Conservation (phyloP, 805 yeast genomes). For the Pichia scutulata region DNA sequence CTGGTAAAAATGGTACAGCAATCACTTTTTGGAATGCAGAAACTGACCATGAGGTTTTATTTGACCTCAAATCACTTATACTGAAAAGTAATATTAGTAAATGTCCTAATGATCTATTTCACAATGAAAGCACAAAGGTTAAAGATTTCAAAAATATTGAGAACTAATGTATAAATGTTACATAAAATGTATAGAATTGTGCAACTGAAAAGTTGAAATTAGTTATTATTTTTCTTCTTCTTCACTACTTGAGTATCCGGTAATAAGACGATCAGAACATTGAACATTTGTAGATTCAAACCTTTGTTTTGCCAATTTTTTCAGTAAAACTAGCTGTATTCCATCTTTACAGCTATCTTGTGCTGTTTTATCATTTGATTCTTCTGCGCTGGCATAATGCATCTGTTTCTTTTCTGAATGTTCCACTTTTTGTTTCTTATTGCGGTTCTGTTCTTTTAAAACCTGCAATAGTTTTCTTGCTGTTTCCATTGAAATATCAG, state of each 20-base stretch:
- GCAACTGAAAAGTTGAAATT: not conserved
- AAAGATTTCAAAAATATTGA: slow-evolving; percentile 5
- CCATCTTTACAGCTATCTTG: not conserved
- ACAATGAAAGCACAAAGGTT: slow-evolving; percentile 4
- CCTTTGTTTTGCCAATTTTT: not conserved
- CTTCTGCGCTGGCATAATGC: not conserved
- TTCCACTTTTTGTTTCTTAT: not conserved
- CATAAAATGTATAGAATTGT: not conserved
- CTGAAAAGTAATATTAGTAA: slow-evolving; percentile 31
- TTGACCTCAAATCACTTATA: slow-evolving; percentile 44
- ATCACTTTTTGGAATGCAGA: slow-evolving; percentile 56
- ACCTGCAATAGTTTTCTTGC: slow-evolving; percentile 37
- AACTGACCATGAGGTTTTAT: slow-evolving; percentile 45
- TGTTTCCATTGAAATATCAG: slow-evolving; percentile 46
- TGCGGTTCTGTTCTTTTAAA: slow-evolving; percentile 22
- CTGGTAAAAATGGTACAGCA: slow-evolving; percentile 74
- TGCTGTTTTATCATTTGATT: not conserved
- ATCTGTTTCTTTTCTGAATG: not conserved
- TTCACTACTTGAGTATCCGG: slow-evolving; percentile 10
- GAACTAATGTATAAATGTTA: not conserved
- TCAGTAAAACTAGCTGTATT: not conserved
- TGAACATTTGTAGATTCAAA: not conserved
- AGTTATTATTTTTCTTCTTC: not conserved
- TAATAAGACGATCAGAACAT: not conserved
- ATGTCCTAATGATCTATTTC: slow-evolving; percentile 34